A percentile compares a stretch with the other conserved stretches of the same genome.
phyloP scores from a whole-genome alignment of 2,329 filamentous ascomycete genomes.

The Cercospora brassicicola region DNA sequence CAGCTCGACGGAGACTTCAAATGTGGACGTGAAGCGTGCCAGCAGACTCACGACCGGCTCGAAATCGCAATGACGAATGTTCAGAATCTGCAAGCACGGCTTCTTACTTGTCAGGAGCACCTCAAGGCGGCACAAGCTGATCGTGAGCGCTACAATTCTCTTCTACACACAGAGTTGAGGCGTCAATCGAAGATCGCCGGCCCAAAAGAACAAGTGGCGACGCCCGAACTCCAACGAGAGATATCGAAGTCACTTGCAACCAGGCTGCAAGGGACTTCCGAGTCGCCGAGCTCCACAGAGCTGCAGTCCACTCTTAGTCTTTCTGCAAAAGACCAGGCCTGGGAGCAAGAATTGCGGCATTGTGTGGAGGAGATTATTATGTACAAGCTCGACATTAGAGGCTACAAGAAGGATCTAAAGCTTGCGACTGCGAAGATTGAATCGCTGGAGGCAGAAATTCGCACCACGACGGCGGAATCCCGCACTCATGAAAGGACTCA shows the following conservation, averaged over 20 bases:
- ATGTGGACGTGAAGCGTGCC: not conserved
- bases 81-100: not conserved
- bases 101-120: not conserved
- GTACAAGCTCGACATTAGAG: constrained; percentile 52
- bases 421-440: constrained; percentile 36
- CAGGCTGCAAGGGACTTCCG: constrained; percentile 2
- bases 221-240: constrained; percentile 24
- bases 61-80: not conserved
- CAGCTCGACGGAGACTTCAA: not conserved
- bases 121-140: constrained; percentile 34
- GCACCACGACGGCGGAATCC: constrained; percentile 19
- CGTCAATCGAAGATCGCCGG: constrained; percentile 36
- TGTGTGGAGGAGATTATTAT: constrained; percentile 50
- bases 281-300: not conserved
- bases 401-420: constrained; percentile 46
- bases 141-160: constrained; percentile 43
- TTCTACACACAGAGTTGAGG: constrained; percentile 46
- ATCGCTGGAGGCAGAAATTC: constrained; percentile 25
- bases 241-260: constrained; percentile 9
- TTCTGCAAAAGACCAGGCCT: constrained; percentile 7
- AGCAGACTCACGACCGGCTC: not conserved
- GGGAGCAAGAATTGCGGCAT: constrained; percentile 36
- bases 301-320: not conserved
- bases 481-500: not conserved
- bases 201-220: constrained; percentile 13